Conservation (phyloP, 345 rosid genomes). For the Corchorus olitorius region DNA sequence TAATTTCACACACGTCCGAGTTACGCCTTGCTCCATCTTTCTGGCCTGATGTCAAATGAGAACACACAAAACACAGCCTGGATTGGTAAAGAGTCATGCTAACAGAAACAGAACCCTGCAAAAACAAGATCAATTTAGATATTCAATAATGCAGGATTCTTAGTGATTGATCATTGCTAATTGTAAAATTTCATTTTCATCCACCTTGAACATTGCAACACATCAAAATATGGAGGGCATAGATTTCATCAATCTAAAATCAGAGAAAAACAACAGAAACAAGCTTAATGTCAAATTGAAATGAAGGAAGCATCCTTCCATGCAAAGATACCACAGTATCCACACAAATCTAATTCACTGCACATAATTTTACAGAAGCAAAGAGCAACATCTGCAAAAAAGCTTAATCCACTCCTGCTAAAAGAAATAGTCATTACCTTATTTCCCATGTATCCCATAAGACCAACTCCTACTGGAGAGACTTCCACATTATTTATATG, state of each 20-base stretch:
- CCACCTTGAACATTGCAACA: not conserved
- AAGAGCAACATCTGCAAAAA: not conserved
- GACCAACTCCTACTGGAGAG: constrained; percentile 96
- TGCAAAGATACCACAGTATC: not conserved
- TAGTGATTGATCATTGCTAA: not conserved
- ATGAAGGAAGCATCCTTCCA: constrained; percentile 6
- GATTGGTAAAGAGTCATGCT: constrained; percentile 96
- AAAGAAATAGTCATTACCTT: constrained; percentile 54
- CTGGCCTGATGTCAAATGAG: constrained; percentile 98
- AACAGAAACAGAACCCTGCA: constrained; percentile 96
- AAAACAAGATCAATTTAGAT: constrained; percentile 28
- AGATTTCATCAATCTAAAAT: constrained; percentile 18
- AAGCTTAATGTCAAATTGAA: not conserved
- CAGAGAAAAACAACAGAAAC: not conserved
- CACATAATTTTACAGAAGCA: not conserved
- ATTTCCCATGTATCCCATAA: constrained; percentile 99
- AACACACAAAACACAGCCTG: constrained; percentile 91
- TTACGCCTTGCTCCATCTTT: constrained; percentile 93
- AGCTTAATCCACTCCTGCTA: not conserved
- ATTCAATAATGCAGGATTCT: constrained; percentile 15
- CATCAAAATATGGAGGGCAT: constrained; percentile 17
- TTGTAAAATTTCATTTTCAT: not conserved
- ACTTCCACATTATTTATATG: constrained; percentile 90
- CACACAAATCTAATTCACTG: not conserved
- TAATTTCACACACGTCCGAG: constrained; percentile 84